Evolutionary conservation across 345 rosid species (phyloP).

Genomic region (Boechera stricta): DNA sequence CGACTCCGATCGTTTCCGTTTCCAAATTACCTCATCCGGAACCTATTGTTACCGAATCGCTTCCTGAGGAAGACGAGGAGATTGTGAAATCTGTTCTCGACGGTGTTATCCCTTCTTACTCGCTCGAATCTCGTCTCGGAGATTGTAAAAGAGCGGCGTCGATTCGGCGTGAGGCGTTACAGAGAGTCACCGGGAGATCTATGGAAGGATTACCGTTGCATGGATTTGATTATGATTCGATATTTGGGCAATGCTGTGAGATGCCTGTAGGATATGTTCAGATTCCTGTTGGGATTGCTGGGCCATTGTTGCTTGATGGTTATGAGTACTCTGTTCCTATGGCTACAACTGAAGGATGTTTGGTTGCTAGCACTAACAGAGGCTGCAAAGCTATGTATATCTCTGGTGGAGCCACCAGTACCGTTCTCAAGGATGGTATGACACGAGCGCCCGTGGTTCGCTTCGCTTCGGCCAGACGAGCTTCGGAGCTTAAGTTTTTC

Average conservation of each 20-base stretch:
- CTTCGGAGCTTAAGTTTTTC: conserved; percentile 80
- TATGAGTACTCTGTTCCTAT: conserved; percentile 83
- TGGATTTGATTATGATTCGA: conserved; percentile 81
- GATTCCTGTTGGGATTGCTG: conserved; percentile 91
- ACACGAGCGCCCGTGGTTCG: conserved; percentile 87
- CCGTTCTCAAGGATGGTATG: conserved; percentile 75
- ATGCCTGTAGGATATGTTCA: conserved; percentile 96
- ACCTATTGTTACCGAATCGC: conserved; percentile 43
- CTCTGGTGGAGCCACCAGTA: conserved; percentile 77
- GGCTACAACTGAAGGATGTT: conserved; percentile 98
- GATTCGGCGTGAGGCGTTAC: conserved; percentile 79
- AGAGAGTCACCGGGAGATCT: conserved; percentile 77
- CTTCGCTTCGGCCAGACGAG: conserved; percentile 61
- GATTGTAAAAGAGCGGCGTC: conserved; percentile 77
- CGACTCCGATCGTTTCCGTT: conserved; percentile 30
- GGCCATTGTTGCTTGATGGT: conserved; percentile 89
- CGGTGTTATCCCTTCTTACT: conserved; percentile 67
- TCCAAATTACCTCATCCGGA: conserved; percentile 41
- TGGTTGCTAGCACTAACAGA: conserved; percentile 91
- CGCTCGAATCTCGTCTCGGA: conserved; percentile 77
- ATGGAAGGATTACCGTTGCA: conserved; percentile 75
- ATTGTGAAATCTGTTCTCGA: conserved; percentile 63
- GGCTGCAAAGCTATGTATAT: conserved; percentile 84
- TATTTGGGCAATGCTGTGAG: conserved; percentile 97
- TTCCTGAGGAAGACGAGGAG: conserved; percentile 71